Conservation (phyloP, 371 early-diverging fungal species). For the Rhizopus arrhizus region DNA sequence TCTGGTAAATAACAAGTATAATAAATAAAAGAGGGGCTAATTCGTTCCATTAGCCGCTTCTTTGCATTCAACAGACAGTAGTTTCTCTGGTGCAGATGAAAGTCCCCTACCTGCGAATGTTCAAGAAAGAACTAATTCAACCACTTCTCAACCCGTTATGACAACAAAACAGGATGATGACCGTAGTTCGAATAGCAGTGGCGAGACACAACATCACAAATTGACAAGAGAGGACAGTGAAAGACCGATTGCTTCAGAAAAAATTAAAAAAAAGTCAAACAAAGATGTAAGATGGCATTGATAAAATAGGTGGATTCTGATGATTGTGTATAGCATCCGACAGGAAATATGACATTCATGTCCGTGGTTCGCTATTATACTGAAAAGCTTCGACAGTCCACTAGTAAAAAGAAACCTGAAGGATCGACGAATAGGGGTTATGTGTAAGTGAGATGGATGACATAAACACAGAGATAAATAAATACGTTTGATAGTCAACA, state of each 20-base stretch:
- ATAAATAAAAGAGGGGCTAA: too few relatives aligned
- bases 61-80: slow-evolving; percentile 45
- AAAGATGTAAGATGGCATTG: slow-evolving; percentile 38
- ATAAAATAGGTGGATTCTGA: slow-evolving; percentile 32
- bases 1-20: too few relatives aligned
- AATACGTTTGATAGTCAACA: slow-evolving; percentile 36
- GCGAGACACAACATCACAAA: slow-evolving; percentile 44
- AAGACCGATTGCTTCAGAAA: slow-evolving; percentile 55
- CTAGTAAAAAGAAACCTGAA: slow-evolving; percentile 32
- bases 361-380: slow-evolving; percentile 56
- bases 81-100: slow-evolving; percentile 33
- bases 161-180: slow-evolving; percentile 18
- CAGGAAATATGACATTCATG: slow-evolving; percentile 34
- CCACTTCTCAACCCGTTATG: slow-evolving; percentile 49
- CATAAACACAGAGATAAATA: neutral
- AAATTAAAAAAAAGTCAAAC: slow-evolving; percentile 50
- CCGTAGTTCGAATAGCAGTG: slow-evolving; percentile 30
- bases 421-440: slow-evolving; percentile 42
- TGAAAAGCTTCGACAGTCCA: slow-evolving; percentile 47
- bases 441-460: slow-evolving; percentile 30
- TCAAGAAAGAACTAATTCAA: slow-evolving; percentile 26
- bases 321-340: slow-evolving; percentile 24
- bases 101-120: slow-evolving; percentile 30
- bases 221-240: slow-evolving; percentile 55
- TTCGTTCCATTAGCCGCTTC: slow-evolving; percentile 26